A percentile compares a stretch with the other conserved stretches of the same genome.
phyloP scores from a whole-genome alignment of 352 stramenopile genomes.

The Sclerospora graminicola region DNA sequence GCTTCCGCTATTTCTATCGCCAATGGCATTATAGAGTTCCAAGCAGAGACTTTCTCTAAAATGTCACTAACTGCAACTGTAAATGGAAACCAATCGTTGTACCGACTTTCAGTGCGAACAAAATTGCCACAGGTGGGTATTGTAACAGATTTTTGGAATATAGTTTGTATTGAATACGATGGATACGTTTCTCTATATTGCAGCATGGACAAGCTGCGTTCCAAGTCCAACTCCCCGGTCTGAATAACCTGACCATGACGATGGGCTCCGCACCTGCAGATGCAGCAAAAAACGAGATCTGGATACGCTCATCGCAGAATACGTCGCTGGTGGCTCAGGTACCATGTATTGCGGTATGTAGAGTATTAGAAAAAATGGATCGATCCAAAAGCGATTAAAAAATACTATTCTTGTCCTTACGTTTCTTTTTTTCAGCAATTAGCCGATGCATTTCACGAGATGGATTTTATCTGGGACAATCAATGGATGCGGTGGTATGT shows the following conservation, averaged over 20 bases:
- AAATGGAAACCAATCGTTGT: conserved; percentile 2
- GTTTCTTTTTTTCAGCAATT: conserved; percentile 16
- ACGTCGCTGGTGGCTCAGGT: conserved; percentile 24
- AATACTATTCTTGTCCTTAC: not conserved
- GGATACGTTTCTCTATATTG: not conserved
- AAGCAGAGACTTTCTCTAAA: not conserved
- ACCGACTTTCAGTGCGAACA: conserved; percentile 15
- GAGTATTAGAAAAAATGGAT: too few relatives aligned
- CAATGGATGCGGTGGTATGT: conserved; percentile 56
- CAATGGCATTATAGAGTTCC: conserved; percentile 6
- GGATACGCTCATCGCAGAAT: conserved; percentile 22
- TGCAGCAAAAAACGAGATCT: conserved; percentile 11
- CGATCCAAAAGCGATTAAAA: too few relatives aligned
- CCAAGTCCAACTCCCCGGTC: conserved; percentile 15
- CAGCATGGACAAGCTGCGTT: conserved; percentile 19
- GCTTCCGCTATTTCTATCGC: conserved; percentile 12
- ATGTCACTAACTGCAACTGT: too few relatives aligned
- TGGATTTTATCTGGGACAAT: conserved; percentile 35
- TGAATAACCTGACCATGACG: conserved; percentile 14
- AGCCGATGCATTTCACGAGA: conserved; percentile 15
- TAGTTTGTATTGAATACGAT: too few relatives aligned
- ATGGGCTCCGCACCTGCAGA: conserved; percentile 10
- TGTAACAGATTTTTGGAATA: too few relatives aligned
- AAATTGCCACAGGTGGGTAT: conserved; percentile 18
- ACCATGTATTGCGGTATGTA: conserved; percentile 34